Percentiles rank a stretch among this genome's conserved stretches.
Conservation (phyloP, 148 eudicot genomes). For the Rheum nobile region DNA sequence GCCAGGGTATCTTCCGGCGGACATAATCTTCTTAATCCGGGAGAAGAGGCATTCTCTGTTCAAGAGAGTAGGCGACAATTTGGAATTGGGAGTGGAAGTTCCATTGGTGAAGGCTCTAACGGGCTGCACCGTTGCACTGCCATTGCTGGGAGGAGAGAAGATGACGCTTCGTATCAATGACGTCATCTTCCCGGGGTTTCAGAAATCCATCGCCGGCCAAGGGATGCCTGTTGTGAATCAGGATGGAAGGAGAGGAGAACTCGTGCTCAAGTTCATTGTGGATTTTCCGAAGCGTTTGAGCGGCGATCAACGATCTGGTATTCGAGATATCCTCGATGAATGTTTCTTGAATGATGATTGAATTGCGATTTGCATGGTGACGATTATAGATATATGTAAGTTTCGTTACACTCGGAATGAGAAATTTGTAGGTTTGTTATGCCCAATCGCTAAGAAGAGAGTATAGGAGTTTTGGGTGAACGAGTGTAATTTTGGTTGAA, state of each 20-base stretch:
- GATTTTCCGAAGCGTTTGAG: slow-evolving; percentile 38
- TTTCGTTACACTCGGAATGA: neutral
- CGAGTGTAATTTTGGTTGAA: neutral
- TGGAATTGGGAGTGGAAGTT: slow-evolving; percentile 61
- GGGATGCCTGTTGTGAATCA: slow-evolving; percentile 59
- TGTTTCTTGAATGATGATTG: slow-evolving; percentile 13
- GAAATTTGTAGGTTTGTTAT: neutral
- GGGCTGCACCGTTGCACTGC: slow-evolving; percentile 54
- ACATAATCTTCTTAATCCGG: slow-evolving; percentile 42
- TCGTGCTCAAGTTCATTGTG: slow-evolving; percentile 49
- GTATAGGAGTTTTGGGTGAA: neutral
- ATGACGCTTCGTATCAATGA: slow-evolving; percentile 42
- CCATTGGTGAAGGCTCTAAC: slow-evolving; percentile 62
- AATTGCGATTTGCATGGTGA: neutral
- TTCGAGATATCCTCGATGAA: slow-evolving; percentile 30
- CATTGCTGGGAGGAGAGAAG: slow-evolving; percentile 56
- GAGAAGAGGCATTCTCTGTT: slow-evolving; percentile 53
- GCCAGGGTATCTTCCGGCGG: slow-evolving; percentile 54
- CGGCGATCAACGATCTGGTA: slow-evolving; percentile 31
- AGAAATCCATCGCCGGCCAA: slow-evolving; percentile 46
- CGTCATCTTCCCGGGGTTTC: slow-evolving; percentile 52
- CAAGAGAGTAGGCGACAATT: slow-evolving; percentile 48
- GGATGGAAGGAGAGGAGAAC: slow-evolving; percentile 39
- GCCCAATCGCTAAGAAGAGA: neutral
- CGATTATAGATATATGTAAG: neutral